These are phyloP conservation scores for Penicillium antarcticum DNA, from an alignment of 495 filamentous ascomycete genomes.

Conservation along the genomic window DNA sequence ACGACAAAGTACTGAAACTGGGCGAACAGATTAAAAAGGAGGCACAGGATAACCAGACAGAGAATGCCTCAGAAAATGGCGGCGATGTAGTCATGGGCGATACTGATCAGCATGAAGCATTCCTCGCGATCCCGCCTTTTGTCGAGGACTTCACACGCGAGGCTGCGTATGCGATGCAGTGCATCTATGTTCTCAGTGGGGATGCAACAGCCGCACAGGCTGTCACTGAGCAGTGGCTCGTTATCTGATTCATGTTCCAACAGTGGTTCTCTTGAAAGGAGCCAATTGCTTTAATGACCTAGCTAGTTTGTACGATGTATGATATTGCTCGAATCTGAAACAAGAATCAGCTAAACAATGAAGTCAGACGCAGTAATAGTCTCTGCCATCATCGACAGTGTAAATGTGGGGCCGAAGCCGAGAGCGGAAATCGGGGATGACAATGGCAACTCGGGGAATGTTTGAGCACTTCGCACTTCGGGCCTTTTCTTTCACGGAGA, in stretches of 20 bases:
- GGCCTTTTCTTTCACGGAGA: neutral
- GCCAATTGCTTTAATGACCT: no score
- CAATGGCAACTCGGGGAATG: neutral
- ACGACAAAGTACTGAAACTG: conserved; percentile 55
- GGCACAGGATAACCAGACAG: conserved; percentile 10
- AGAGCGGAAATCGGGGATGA: neutral
- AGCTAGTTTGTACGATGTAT: neutral
- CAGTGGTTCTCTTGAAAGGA: no score
- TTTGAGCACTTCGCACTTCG: neutral
- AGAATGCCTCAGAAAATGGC: conserved; percentile 7
- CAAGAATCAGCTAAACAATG: no score
- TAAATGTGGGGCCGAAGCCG: neutral
- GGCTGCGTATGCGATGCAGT: conserved; percentile 74
- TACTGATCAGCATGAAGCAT: conserved; percentile 4
- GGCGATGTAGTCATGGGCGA: conserved; percentile 28
- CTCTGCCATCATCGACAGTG: neutral
- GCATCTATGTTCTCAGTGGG: conserved; percentile 61
- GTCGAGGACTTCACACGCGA: conserved; percentile 66
- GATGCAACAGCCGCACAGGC: conserved; percentile 52
- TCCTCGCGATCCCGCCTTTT: conserved; percentile 18
- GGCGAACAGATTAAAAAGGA: conserved; percentile 38
- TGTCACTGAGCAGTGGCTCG: conserved; percentile 58
- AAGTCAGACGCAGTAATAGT: neutral
- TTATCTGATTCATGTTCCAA: conserved; percentile 34
- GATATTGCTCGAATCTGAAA: neutral